Evolutionary conservation across 2,329 filamentous ascomycete species (phyloP).

Genomic region (Penicillium sp.): DNA sequence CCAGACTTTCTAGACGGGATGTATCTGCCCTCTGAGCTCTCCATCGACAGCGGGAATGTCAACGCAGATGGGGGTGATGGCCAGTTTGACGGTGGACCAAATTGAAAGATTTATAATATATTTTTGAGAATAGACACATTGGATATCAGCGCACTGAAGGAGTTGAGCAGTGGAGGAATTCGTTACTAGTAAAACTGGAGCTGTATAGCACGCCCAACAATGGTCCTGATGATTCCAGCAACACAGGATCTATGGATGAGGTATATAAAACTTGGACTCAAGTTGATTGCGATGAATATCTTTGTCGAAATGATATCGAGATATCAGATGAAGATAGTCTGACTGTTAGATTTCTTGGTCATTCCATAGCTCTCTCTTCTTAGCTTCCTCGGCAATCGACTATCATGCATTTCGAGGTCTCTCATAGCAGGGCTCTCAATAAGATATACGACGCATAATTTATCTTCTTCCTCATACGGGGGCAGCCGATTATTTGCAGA

Average conservation of each 20-base stretch:
- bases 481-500: too few relatives aligned
- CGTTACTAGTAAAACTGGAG: constrained; percentile 20
- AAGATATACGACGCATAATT: too few relatives aligned
- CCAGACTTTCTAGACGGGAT: too few relatives aligned
- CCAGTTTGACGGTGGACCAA: constrained; percentile 26
- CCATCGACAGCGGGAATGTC: constrained; percentile 28
- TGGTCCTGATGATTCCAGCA: constrained; percentile 18
- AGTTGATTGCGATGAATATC: constrained; percentile 36
- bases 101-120: constrained; percentile 25
- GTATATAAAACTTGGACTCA: constrained; percentile 39
- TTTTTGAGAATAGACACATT: constrained; percentile 9
- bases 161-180: neutral
- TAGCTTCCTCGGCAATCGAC: too few relatives aligned
- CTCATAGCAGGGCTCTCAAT: too few relatives aligned
- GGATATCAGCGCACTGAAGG: too few relatives aligned
- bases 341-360: too few relatives aligned
- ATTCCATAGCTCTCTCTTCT: too few relatives aligned
- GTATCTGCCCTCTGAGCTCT: constrained; percentile 2
- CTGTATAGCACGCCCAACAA: constrained; percentile 17
- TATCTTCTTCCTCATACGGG: too few relatives aligned
- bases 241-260: constrained; percentile 10
- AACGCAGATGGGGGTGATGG: constrained; percentile 28
- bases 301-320: constrained; percentile 42
- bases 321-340: constrained; percentile 36
- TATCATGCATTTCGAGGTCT: too few relatives aligned